Percentiles rank a stretch among this genome's conserved stretches.
These are phyloP conservation scores for Aspergillus bridgeri DNA, from an alignment of 495 filamentous ascomycete species.

Conservation along the genomic window DNA sequence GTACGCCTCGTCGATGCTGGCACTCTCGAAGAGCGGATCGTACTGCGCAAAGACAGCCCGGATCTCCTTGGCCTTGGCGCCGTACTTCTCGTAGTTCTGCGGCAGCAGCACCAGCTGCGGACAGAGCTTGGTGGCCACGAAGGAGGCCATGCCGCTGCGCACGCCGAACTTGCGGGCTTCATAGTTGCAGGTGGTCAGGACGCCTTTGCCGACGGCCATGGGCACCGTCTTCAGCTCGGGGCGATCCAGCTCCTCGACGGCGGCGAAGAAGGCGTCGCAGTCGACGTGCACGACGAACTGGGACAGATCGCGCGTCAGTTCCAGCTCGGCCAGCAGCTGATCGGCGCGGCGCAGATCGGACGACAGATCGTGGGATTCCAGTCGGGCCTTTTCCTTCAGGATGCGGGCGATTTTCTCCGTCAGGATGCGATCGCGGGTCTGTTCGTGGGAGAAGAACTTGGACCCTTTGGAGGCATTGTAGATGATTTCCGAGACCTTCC, in stretches of 20 bases:
- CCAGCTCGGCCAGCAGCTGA: conserved; percentile 75
- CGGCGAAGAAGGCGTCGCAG: conserved; percentile 97
- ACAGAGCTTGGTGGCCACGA: conserved; percentile 92
- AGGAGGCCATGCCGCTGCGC: conserved; percentile 90
- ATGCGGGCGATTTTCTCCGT: conserved; percentile 86
- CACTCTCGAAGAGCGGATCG: conserved; percentile 86
- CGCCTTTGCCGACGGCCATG: conserved; percentile 90
- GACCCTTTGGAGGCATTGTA: conserved; percentile 96
- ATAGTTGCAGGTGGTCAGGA: conserved; percentile 95
- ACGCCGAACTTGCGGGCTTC: conserved; percentile 85
- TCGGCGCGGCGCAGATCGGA: conserved; percentile 73
- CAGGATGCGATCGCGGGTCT: conserved; percentile 73
- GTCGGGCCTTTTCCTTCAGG: conserved; percentile 65
- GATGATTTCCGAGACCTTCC: conserved; percentile 90
- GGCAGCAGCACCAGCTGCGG: conserved; percentile 81
- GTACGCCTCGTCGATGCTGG: conserved; percentile 94
- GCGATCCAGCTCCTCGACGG: conserved; percentile 87
- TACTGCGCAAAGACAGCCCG: conserved; percentile 79
- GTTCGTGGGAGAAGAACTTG: conserved; percentile 94
- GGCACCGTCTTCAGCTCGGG: conserved; percentile 87
- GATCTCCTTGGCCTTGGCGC: conserved; percentile 83
- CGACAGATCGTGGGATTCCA: conserved; percentile 73
- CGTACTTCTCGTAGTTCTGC: conserved; percentile 88
- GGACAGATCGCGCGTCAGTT: conserved; percentile 72
- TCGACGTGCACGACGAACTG: conserved; percentile 90